A percentile compares a stretch with the other conserved stretches of the same genome.
Evolutionary conservation across 805 yeast genomes (phyloP).

Genomic region (Pichia kluyveri): DNA sequence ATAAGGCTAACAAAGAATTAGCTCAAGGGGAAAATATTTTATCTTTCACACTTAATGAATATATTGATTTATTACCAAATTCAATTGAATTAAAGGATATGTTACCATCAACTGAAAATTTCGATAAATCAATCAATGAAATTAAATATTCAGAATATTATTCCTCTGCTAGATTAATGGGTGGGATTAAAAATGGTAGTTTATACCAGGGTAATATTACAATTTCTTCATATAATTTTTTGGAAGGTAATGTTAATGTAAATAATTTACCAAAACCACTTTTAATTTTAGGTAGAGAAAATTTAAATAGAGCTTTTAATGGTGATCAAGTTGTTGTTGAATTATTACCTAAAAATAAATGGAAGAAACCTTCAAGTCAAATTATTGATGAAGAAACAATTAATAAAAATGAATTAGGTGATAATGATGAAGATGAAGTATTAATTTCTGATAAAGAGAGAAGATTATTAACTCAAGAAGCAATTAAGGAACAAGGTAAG

Average conservation of each 20-base stretch:
- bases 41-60: conserved; percentile 56
- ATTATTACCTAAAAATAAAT: conserved; percentile 70
- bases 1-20: conserved; percentile 50
- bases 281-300: conserved; percentile 71
- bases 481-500: conserved; percentile 45
- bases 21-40: conserved; percentile 46
- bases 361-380: conserved; percentile 80
- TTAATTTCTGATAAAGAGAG: conserved; percentile 64
- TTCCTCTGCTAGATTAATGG: conserved; percentile 73
- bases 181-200: conserved; percentile 83
- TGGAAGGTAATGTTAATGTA: conserved; percentile 76
- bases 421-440: conserved; percentile 35
- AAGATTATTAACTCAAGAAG: conserved; percentile 65
- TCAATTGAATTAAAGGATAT: conserved; percentile 69
- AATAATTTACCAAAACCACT: conserved; percentile 74
- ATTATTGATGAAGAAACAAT: conserved; percentile 68
- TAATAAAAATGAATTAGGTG: conserved; percentile 53
- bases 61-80: conserved; percentile 61
- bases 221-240: conserved; percentile 76
- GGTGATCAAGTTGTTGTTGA: conserved; percentile 91
- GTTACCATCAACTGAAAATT: conserved; percentile 48
- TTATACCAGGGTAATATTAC: conserved; percentile 77
- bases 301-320: conserved; percentile 82
- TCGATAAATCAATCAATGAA: conserved; percentile 34
- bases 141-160: conserved; percentile 69